Conservation (phyloP, 441 rosid species). For the Eutrema salsugineum region DNA sequence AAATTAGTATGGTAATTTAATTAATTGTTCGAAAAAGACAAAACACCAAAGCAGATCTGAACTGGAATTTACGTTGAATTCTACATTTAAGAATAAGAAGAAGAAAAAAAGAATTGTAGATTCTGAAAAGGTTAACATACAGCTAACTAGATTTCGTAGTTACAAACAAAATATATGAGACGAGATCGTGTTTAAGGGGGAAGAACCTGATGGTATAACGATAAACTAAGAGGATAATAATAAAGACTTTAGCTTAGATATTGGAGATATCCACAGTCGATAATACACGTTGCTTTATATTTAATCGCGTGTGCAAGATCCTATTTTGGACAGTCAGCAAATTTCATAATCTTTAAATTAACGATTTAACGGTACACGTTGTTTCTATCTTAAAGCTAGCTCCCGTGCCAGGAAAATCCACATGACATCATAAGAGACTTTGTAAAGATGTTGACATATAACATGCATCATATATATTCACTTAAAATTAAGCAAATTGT, state of each 20-base stretch:
- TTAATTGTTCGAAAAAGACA: neutral
- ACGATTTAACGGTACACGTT: neutral
- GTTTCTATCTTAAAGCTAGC: slow-evolving; percentile 3
- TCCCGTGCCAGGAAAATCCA: neutral
- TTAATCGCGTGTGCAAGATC: slow-evolving; percentile 11
- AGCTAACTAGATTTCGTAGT: neutral
- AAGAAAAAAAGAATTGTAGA: neutral
- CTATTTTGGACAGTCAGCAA: neutral
- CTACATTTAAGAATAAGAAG: neutral
- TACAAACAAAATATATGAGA: slow-evolving; percentile 7
- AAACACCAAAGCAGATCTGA: slow-evolving; percentile 2
- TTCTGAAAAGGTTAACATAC: neutral
- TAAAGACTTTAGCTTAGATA: slow-evolving; percentile 1
- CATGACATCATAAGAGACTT: neutral
- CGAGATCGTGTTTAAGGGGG: slow-evolving; percentile 19
- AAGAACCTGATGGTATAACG: slow-evolving; percentile 26
- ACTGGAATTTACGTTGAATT: slow-evolving; percentile 6
- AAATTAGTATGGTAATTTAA: neutral
- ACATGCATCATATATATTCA: neutral
- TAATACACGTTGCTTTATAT: slow-evolving; percentile 16
- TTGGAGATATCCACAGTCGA: slow-evolving; percentile 7
- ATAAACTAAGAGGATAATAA: slow-evolving; percentile 23
- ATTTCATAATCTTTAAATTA: neutral
- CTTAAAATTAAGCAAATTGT: neutral
- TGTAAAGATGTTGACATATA: neutral